Conservation (phyloP, 306 rosid genomes). For the Cicer bijugum region DNA sequence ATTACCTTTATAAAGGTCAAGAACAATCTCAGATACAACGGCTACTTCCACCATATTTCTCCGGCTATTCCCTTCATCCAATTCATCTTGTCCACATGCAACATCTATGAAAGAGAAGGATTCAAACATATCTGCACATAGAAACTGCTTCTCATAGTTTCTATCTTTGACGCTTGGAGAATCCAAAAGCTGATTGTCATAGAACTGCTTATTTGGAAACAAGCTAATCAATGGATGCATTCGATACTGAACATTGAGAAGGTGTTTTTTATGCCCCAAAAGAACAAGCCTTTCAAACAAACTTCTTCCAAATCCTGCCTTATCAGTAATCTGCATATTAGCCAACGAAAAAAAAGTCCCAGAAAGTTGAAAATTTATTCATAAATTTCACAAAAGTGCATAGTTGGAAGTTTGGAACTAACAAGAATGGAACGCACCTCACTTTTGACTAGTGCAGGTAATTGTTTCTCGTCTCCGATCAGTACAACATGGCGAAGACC, state of each 20-base stretch:
- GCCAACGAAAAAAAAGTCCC: neutral
- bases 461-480: conserved; percentile 55
- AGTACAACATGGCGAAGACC: conserved; percentile 52
- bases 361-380: conserved; percentile 4
- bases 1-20: conserved; percentile 47
- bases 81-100: conserved; percentile 48
- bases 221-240: conserved; percentile 55
- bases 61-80: conserved; percentile 40
- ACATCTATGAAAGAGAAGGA: conserved; percentile 53
- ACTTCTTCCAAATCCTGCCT: conserved; percentile 52
- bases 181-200: conserved; percentile 47
- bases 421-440: conserved; percentile 47
- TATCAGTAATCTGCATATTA: conserved; percentile 45
- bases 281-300: conserved; percentile 52
- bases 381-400: conserved; percentile 22
- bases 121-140: conserved; percentile 48
- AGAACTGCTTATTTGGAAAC: conserved; percentile 52
- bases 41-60: conserved; percentile 54
- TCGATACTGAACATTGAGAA: conserved; percentile 52
- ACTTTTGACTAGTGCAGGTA: conserved; percentile 54
- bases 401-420: conserved; percentile 32
- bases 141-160: conserved; percentile 44
- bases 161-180: conserved; percentile 39
- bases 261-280: conserved; percentile 49
- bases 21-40: conserved; percentile 47